Percentiles rank a stretch among this genome's conserved stretches.
phyloP scores from a whole-genome alignment of 1,139 yeast genomes.

The Chernovozyma sophiae-reginae region DNA sequence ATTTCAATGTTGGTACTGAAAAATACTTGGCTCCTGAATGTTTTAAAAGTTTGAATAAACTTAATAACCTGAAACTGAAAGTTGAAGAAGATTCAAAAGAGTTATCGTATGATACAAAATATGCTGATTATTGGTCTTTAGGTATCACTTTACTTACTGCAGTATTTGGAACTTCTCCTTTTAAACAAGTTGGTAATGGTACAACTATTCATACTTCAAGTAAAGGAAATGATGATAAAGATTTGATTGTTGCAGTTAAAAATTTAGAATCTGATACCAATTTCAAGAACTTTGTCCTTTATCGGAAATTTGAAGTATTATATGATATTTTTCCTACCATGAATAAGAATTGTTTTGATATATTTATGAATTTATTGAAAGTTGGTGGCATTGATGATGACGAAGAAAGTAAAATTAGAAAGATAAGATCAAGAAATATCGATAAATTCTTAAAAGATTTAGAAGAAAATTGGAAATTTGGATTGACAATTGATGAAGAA shows the following conservation, averaged over 20 bases:
- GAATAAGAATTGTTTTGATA: conserved; percentile 32
- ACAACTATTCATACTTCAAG: conserved; percentile 4
- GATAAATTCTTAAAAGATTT: conserved; percentile 26
- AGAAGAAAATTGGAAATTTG: conserved; percentile 26
- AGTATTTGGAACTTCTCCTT: conserved; percentile 47
- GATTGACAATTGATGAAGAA: conserved; percentile 37
- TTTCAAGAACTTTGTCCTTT: conserved; percentile 35
- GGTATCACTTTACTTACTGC: conserved; percentile 44
- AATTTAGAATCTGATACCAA: conserved; percentile 29
- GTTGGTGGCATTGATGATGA: conserved; percentile 35
- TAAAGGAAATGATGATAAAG: not conserved
- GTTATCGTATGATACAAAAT: conserved; percentile 28
- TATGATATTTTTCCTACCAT: conserved; percentile 42
- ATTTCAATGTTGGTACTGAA: conserved; percentile 53
- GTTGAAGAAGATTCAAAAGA: conserved; percentile 13
- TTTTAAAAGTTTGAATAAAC: conserved; percentile 11
- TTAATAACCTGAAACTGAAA: too few relatives aligned
- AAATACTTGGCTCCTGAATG: conserved; percentile 58
- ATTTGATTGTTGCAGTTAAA: conserved; percentile 13
- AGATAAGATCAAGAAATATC: conserved; percentile 26
- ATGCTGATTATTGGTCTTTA: conserved; percentile 40
- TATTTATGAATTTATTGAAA: conserved; percentile 31
- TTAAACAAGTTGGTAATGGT: conserved; percentile 23
- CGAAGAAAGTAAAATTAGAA: conserved; percentile 18
- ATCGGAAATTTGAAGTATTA: conserved; percentile 29